These are phyloP conservation scores for Waltergamsia citrina DNA, from an alignment of 2,329 filamentous ascomycete genomes.

Conservation along the genomic window DNA sequence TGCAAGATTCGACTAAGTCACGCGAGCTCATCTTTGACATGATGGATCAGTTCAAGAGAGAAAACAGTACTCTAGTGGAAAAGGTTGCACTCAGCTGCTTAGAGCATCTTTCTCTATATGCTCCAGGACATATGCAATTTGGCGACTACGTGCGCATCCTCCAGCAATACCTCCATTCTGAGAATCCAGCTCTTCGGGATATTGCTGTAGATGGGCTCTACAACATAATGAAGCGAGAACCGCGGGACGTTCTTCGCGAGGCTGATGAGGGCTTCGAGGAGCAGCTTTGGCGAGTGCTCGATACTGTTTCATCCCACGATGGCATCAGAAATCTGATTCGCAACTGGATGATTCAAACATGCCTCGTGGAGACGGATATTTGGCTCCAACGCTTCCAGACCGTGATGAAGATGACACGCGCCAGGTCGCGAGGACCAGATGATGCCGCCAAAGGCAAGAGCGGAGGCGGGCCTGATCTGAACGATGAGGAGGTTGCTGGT, in stretches of 20 bases:
- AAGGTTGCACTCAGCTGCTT: conserved; percentile 73
- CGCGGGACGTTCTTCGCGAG: conserved; percentile 68
- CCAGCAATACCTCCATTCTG: conserved; percentile 67
- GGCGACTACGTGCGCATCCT: conserved; percentile 72
- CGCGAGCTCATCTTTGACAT: conserved; percentile 84
- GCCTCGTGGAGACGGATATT: conserved; percentile 64
- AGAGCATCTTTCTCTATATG: conserved; percentile 88
- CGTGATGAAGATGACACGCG: conserved; percentile 79
- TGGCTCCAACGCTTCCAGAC: conserved; percentile 88
- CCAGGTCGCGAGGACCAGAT: conserved; percentile 48
- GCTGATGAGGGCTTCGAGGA: conserved; percentile 78
- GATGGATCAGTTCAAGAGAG: conserved; percentile 71
- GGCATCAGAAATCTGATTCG: conserved; percentile 79
- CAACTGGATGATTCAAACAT: conserved; percentile 91
- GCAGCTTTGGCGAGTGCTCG: conserved; percentile 82
- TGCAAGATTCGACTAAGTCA: conserved; percentile 89
- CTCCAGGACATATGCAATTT: conserved; percentile 79
- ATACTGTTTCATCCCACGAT: conserved; percentile 65
- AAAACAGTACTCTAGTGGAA: conserved; percentile 61
- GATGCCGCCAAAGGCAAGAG: conserved; percentile 31
- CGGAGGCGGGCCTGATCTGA: conserved; percentile 61
- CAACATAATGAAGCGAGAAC: conserved; percentile 89
- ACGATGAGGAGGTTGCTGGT: conserved; percentile 93
- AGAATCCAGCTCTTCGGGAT: conserved; percentile 60
- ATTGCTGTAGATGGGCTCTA: conserved; percentile 82